Base-by-base conservation (phyloP, 2,329 filamentous ascomycete genomes). In the Stemphylium beticola region DNA sequence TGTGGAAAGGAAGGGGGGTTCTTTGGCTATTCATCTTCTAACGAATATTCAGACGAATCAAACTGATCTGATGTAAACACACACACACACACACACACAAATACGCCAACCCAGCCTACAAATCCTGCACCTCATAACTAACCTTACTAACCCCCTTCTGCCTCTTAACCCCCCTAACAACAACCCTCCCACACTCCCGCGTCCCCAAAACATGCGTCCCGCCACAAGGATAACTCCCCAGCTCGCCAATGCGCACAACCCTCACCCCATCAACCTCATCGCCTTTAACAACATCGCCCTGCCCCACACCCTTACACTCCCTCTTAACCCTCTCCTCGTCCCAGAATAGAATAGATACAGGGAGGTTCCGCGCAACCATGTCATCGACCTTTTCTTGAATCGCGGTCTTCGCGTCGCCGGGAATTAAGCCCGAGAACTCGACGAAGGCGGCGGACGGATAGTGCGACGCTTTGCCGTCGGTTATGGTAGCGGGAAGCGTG, bases 221-320 rank as follows among this genome's bases (percentile, higher is more conserved):
- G 7, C 89, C 89, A 71, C 89, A 92, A 1, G 89, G 88, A 76
- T 92, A 91, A 22, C 82, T 82, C 62, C 88, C 89, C 0, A 84
- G 82, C 0, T 87, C 88, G 0, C 85, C 83, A 55, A 92, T 89
- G 54, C 85, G 82, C 20, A 91, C 88, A 0, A 91, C 86, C 8
- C 89, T 79, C 29, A 87, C 64, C 3, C 65, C 64, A 17, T 67
- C 64, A 11, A 66, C 64, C 10, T 65, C 70, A n/a, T 62, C 66
- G 18, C 56, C 74, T 8, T 78, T 56, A 75, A 71, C 57, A 66
- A 9, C 20, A 9, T 31, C 22, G 2, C 47, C 77, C 46, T 77
- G 69, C 46, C 50, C 43, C 37, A 55, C 86, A 79, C 0, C 74
- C 68, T 62, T 63, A 17, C 72, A 74, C 43, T 69, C 59, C 20